Base-by-base conservation (phyloP, 2,329 filamentous ascomycete species). In the Colletotrichum euphorbiae region DNA sequence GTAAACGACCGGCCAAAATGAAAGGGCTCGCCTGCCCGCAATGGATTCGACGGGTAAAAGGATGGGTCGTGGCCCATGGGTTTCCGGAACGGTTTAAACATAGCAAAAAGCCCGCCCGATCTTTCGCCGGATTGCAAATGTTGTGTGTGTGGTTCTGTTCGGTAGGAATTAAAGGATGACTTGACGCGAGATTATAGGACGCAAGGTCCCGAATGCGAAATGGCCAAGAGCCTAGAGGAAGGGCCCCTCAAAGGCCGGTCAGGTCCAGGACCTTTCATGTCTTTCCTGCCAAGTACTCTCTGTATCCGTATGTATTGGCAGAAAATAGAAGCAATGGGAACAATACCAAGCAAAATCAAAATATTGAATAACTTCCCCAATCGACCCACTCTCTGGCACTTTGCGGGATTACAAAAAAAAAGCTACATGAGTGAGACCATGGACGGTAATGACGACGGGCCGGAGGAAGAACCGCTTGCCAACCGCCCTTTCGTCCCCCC, bases 31-130 rank as follows among this genome's bases (percentile, higher is more conserved):
- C n/a, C 21, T 24, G 38, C 38, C 28, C 11, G 31, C 17, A 66
- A 51, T 67, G 64, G 57, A 67, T 63, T 28, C 51, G 51, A 63
- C 45, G 38, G 36, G 48, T 21, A 31, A 63, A 40, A 62, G 38
- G 21, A 67, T 31, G 36, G 58, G 63, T 36, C 15, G n/a, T n/a
- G n/a, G n/a, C n/a, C n/a, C n/a, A 9, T n/a, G 24, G 13, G n/a
- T 40, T 21, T 13, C 50, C 12, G 52, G 64, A 43, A 50, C 48
- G 31, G 0, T 28, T 36, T 52, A 52, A 59, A 48, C 6, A n/a
- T n/a, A 66, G 24, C 15, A 42, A 33, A 33, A 24, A 13, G 24
- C 59, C 50, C 42, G 63, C 45, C 24, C 4, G 4, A 24, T 3
- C 24, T 4, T 24, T 24, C 24, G 24, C 24, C 24, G 24, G 24